A percentile compares a stretch with the other conserved stretches of the same genome.
These are phyloP conservation scores for Epichloe typhina DNA, from an alignment of 2,329 filamentous ascomycete genomes.

Conservation along the genomic window DNA sequence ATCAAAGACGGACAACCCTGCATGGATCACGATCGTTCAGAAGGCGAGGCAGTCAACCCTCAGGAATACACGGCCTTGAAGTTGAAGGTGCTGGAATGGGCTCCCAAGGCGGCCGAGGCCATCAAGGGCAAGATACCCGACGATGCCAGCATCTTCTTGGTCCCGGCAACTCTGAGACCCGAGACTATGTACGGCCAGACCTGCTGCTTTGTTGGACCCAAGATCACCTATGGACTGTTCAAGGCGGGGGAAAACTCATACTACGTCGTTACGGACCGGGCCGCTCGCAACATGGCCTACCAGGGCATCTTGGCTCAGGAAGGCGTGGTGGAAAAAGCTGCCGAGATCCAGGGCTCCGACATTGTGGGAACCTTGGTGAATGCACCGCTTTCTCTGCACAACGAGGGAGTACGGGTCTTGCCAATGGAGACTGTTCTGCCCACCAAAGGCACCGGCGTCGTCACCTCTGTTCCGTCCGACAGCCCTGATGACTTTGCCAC, in stretches of 20 bases:
- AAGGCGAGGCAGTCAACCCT: slow-evolving; percentile 44
- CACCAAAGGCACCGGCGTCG: slow-evolving; percentile 91
- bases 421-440: slow-evolving; percentile 92
- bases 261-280: slow-evolving; percentile 72
- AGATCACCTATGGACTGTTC: slow-evolving; percentile 81
- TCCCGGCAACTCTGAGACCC: slow-evolving; percentile 82
- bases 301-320: slow-evolving; percentile 74
- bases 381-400: slow-evolving; percentile 79
- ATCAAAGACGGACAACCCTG: slow-evolving; percentile 33
- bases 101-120: slow-evolving; percentile 56
- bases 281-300: slow-evolving; percentile 91
- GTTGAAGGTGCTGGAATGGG: slow-evolving; percentile 82
- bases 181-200: slow-evolving; percentile 99
- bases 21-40: slow-evolving; percentile 34
- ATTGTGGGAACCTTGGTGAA: slow-evolving; percentile 81
- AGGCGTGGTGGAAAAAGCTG: slow-evolving; percentile 60
- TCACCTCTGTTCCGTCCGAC: slow-evolving; percentile 91
- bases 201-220: slow-evolving; percentile 88
- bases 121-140: slow-evolving; percentile 68
- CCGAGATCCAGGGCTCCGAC: slow-evolving; percentile 63
- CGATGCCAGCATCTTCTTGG: slow-evolving; percentile 70
- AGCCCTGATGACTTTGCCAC: slow-evolving; percentile 90
- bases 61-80: slow-evolving; percentile 93
- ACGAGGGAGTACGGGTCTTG: slow-evolving; percentile 70
- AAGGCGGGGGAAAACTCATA: slow-evolving; percentile 67